Evolutionary conservation across 78 protist species (phyloP).

Genomic region (Dictyostelium citrinum): DNA sequence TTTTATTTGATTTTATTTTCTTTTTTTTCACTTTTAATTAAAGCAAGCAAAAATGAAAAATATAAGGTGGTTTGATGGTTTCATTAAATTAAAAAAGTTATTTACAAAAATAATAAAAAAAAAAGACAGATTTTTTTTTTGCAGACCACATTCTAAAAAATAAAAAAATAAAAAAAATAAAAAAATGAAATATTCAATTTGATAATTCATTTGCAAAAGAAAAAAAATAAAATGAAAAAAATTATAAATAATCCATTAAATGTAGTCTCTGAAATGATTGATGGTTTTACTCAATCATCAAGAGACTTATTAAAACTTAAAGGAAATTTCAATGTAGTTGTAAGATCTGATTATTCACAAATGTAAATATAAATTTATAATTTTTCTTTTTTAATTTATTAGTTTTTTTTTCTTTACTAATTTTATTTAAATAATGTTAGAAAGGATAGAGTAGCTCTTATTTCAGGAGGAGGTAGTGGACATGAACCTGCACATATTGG

Average conservation of each 20-base stretch:
- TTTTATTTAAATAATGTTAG: neutral
- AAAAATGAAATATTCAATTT: too few relatives aligned
- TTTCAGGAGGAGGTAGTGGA: slow-evolving; percentile 87
- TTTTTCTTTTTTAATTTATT: neutral
- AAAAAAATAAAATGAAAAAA: slow-evolving; percentile 61
- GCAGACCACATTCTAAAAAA: too few relatives aligned
- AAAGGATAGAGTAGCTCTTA: slow-evolving; percentile 9
- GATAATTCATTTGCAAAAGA: too few relatives aligned
- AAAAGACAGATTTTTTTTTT: too few relatives aligned
- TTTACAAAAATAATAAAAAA: too few relatives aligned
- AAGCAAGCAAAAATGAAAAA: too few relatives aligned
- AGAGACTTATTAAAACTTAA: neutral
- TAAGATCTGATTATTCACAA: slow-evolving; percentile 14
- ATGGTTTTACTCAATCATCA: slow-evolving; percentile 17
- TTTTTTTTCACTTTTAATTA: too few relatives aligned
- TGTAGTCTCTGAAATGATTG: slow-evolving; percentile 58
- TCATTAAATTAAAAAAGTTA: too few relatives aligned
- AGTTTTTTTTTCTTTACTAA: neutral
- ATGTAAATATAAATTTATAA: neutral
- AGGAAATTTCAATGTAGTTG: slow-evolving; percentile 4
- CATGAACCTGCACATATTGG: slow-evolving; percentile 89
- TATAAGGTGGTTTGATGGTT: too few relatives aligned
- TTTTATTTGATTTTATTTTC: too few relatives aligned
- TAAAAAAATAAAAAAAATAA: too few relatives aligned
- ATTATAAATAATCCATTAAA: slow-evolving; percentile 48